Evolutionary conservation across 176 grass and related monocot species (phyloP).

Genomic region (Cocos nucifera): DNA sequence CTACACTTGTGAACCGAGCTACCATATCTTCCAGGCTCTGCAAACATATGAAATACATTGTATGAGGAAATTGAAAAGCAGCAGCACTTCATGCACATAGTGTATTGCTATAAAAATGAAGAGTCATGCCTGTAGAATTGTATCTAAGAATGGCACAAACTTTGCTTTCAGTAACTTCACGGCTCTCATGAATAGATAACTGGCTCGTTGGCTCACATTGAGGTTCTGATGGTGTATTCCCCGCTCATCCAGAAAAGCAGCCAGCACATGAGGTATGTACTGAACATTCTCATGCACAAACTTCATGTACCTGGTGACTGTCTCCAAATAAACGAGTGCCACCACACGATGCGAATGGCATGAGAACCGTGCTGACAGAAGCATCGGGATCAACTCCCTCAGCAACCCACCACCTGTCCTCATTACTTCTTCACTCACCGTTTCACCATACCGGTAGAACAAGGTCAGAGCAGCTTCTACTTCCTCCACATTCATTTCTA

Average conservation of each 20-base stretch:
- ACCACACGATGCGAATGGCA: conserved; percentile 88
- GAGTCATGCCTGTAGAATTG: conserved; percentile 65
- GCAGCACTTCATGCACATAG: too few species aligned
- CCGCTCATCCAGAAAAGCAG: conserved; percentile 76
- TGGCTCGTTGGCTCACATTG: conserved; percentile 66
- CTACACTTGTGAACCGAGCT: conserved; percentile 44
- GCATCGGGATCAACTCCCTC: conserved; percentile 65
- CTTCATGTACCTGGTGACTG: conserved; percentile 73
- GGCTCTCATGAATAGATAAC: conserved; percentile 95
- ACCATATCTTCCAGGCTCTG: conserved; percentile 82
- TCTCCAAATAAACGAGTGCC: conserved; percentile 79
- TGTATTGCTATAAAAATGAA: neutral
- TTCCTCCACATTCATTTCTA: conserved; percentile 70
- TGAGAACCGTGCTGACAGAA: conserved; percentile 62
- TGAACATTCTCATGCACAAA: conserved; percentile 78
- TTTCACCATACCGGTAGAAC: conserved; percentile 67
- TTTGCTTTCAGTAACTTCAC: conserved; percentile 80
- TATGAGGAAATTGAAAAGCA: too few species aligned
- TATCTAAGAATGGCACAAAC: conserved; percentile 76
- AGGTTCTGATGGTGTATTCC: conserved; percentile 77
- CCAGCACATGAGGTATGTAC: conserved; percentile 62
- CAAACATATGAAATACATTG: neutral
- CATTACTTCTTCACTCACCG: conserved; percentile 61
- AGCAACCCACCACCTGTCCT: conserved; percentile 50
- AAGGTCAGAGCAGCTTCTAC: conserved; percentile 72